Evolutionary conservation across 257 asterid genomes (phyloP), one percentile per base, ranked within the genome.

Genomic region (Orobanche coerulescens): DNA sequence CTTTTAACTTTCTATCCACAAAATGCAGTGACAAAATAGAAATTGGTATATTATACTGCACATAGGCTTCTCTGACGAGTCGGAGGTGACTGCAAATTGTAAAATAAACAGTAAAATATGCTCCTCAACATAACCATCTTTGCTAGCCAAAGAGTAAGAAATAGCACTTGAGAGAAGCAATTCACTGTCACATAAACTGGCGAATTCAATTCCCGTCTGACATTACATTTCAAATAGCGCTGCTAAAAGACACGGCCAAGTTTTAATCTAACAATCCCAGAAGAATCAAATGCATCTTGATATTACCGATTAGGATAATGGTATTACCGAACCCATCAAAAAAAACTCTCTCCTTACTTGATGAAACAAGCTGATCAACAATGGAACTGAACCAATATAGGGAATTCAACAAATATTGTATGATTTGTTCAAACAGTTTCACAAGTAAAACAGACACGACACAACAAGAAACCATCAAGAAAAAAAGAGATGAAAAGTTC

Each of bases 341-440:
- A 48, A 6, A 16, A 19, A 11, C 12, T 28, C 31, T 15, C 42
- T 49, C 25, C 23, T 34, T 9, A 22, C 52, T 42, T 1, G 47
- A 67, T 19, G 64, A 6, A 12, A 53, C 24, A 36, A 62, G 56
- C 44, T 51, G 43, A 42, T 34, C 63, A 57, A 57, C 44, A 30
- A 23, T 10, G 19, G 19, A 53, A 13, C 20, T 53, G 23, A 28
- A 14, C 23, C 23, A 52, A 52, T 25, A 26, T 30, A 26, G 12
- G 39, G 43, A 19, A n/a, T 54, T 54, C 9, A 31, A 19, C 16
- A 19, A 14, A 14, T 25, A 40, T 31, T 0, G 16, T 22, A 23
- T 42, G 50, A 28, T 15, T 30, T 13, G 12, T 43, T 23, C 4
- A 48, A 33, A 43, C 59, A 34, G 37, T 54, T 43, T 19, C 58